Evolutionary conservation across 2,329 filamentous ascomycete species (phyloP), one percentile per base, ranked within the genome.

Genomic region (Curvularia verruculosa): DNA sequence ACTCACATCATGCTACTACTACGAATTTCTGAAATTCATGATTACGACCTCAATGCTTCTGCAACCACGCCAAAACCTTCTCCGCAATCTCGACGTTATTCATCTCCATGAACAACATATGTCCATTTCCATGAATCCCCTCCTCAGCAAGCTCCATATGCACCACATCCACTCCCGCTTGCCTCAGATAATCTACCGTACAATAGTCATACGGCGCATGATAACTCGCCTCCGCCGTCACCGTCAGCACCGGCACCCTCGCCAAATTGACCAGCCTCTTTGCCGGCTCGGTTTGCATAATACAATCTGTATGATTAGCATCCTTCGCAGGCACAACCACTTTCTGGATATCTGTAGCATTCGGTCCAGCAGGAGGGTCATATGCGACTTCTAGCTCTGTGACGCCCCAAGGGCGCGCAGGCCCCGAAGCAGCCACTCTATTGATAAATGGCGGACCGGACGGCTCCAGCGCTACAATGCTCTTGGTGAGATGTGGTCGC

Each of bases 91-190:
- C 59, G 1, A 65, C 5, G 31, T 66, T 74, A 15, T 75, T 75
- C 60, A 62, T 69, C 56, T 74, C 70, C 71, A 75, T 70, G 40
- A 73, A 74, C 12, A 71, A 58, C 61, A 75, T 66, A 28, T 75
- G 71, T 9, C 65, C 70, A 46, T 75, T 92, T 58, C 82, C 80
- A 61, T 88, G 80, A 55, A 95, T 79, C 58, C 94, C 91, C 37
- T 81, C 80, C 69, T 87, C 75, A 24, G 83, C 81, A 1, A 75
- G 46, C 18, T 74, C 61, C 18, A 63, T 31, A 55, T 60, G 66
- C 31, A 70, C 61, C 0, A 70, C 65, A 1, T 66, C 36, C 0
- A 73, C 65, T 15, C 72, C 70, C 2, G 62, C 68, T 44, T 87
- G 84, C 50, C 70, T 63, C 65, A 87, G 66, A 65, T 82, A 87